Base-by-base conservation (phyloP, 208 protist species). In the Acanthamoeba royreba region DNA sequence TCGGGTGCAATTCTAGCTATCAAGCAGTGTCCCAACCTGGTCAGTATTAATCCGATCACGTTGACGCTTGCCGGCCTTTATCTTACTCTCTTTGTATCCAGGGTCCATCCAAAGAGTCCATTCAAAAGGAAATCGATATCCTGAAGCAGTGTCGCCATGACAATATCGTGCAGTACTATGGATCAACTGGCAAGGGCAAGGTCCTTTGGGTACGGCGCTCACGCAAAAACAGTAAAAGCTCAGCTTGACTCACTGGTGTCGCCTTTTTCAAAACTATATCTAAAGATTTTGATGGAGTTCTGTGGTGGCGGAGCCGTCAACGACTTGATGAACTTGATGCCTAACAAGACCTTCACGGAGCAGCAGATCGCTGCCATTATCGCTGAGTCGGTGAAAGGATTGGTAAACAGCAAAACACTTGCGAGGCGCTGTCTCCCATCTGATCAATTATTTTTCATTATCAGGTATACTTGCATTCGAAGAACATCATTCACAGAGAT, bases 401-500 rank as follows among this genome's bases (percentile, higher is more conserved):
- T 86, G 63, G 63, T 74, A 43, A n/a, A n/a, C n/a, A n/a, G n/a
- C n/a, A n/a, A n/a, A n/a, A n/a, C n/a, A n/a, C n/a, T n/a, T n/a
- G n/a, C n/a, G n/a, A n/a, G n/a, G n/a, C n/a, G n/a, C n/a, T n/a
- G n/a, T n/a, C n/a, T n/a, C n/a, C n/a, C n/a, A n/a, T n/a, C n/a
- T n/a, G n/a, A 55, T 19, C 19, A 55, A 55, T 55, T 19, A 55
- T 19, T 19, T 55, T 66, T 66, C 33, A 28, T 25, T 28, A 17
- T 66, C 55, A 72, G 61, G 52, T 85, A 13, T 94, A 96, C n/a
- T 42, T 96, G 25, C 93, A 94, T 38, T 89, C 46, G 0, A 92
- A 94, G 19, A 83, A 86, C 45, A 94, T 96, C 8, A 61, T 96
- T 31, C 94, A 96, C 85, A 43, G 93, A 7, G 92, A 96, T 43